phyloP scores from a whole-genome alignment of 768 basidiomycete species.

The Scleroderma bovista region DNA sequence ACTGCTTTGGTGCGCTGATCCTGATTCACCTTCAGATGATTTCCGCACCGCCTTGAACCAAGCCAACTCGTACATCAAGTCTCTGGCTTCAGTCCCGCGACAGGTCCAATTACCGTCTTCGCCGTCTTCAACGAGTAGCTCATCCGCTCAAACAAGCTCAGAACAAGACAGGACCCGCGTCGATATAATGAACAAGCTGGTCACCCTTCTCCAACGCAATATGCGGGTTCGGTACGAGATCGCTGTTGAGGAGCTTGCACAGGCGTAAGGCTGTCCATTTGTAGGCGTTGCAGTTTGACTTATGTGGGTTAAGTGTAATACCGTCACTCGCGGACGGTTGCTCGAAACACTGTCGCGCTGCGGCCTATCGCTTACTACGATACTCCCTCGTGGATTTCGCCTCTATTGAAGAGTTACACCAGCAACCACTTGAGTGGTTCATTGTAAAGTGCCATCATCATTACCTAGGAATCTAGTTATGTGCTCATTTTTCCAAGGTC shows the following conservation, averaged over 20 bases:
- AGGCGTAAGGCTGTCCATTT: slow-evolving; percentile 50
- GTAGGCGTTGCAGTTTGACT: slow-evolving; percentile 5
- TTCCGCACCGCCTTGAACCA: slow-evolving; percentile 67
- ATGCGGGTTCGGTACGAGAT: slow-evolving; percentile 75
- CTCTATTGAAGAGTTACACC: slow-evolving; percentile 60
- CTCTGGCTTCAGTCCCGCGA: slow-evolving; percentile 44
- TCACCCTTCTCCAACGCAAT: slow-evolving; percentile 60
- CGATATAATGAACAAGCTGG: slow-evolving; percentile 60
- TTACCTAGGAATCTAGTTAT: not conserved
- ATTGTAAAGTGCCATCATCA: slow-evolving; percentile 67
- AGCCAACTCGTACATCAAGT: slow-evolving; percentile 53
- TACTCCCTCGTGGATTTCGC: slow-evolving; percentile 68
- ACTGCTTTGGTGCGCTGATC: not conserved
- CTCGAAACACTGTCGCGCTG: slow-evolving; percentile 69
- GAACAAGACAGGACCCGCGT: slow-evolving; percentile 53
- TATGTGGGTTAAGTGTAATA: slow-evolving; percentile 51
- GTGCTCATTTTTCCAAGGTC: slow-evolving; percentile 44
- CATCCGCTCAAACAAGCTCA: slow-evolving; percentile 23
- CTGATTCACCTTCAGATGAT: slow-evolving; percentile 46
- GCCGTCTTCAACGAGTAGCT: slow-evolving; percentile 34
- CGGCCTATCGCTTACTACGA: slow-evolving; percentile 79
- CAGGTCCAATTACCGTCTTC: slow-evolving; percentile 31
- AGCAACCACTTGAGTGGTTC: slow-evolving; percentile 78
- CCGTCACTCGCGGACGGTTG: slow-evolving; percentile 73
- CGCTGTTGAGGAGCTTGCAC: slow-evolving; percentile 61